phyloP scores from a whole-genome alignment of 805 yeast genomes.

The Kodamaea leandrae region DNA sequence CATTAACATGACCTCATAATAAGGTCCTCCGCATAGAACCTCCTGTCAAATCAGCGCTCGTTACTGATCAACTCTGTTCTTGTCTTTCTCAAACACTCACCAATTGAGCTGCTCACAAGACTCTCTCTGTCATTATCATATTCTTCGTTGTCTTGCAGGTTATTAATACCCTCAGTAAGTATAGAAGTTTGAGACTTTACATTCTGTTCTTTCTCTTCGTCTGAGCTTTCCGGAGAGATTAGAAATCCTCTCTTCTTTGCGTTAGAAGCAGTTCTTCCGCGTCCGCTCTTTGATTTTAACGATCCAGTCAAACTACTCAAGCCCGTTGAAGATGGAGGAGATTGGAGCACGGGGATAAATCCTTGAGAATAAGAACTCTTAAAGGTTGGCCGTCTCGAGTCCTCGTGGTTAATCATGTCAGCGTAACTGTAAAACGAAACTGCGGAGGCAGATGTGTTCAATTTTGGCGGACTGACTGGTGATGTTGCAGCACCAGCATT shows the following conservation, averaged over 20 bases:
- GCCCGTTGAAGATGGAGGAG: conserved; percentile 4
- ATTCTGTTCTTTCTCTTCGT: conserved; percentile 12
- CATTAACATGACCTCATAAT: too few relatives aligned
- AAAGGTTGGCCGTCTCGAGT: conserved; percentile 61
- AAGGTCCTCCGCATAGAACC: too few relatives aligned
- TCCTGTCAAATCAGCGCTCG: conserved; percentile 4
- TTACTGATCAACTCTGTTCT: conserved; percentile 36
- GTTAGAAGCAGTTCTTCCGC: conserved; percentile 1
- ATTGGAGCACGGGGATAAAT: conserved; percentile 26
- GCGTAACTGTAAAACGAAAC: conserved; percentile 72
- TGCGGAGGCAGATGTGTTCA: conserved; percentile 34
- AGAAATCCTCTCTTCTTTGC: conserved; percentile 15
- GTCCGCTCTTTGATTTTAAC: conserved; percentile 2
- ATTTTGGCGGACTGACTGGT: conserved; percentile 41
- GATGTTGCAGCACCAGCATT: conserved; percentile 18
- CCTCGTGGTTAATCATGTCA: conserved; percentile 71
- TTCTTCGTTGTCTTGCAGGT: background rate
- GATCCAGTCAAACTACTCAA: conserved; percentile 6
- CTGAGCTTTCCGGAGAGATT: conserved; percentile 28
- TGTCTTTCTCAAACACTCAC: conserved; percentile 40
- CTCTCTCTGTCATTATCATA: conserved; percentile 31
- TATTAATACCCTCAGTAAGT: background rate
- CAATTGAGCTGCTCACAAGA: conserved; percentile 36
- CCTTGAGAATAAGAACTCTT: conserved; percentile 39
- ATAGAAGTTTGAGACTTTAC: background rate